Evolutionary conservation across 345 rosid genomes (phyloP).

Genomic region (Rhodomyrtus tomentosa): DNA sequence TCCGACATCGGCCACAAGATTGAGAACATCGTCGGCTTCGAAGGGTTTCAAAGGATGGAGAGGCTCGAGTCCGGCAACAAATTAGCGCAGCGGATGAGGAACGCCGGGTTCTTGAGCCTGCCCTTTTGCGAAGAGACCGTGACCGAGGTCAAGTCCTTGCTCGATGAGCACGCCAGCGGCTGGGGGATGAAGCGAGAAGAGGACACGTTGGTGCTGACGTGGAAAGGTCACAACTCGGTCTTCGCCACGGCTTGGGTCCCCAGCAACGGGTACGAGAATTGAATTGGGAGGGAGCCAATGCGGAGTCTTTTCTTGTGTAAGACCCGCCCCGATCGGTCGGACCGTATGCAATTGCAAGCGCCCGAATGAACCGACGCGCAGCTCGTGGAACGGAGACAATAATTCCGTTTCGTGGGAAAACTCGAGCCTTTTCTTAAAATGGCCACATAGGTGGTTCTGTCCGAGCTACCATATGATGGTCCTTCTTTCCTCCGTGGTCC

Average conservation of each 20-base stretch:
- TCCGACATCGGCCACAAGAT: constrained; percentile 53
- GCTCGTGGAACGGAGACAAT: not conserved
- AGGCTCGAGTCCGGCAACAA: constrained; percentile 38
- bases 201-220: constrained; percentile 51
- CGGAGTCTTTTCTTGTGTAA: not conserved
- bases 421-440: not conserved
- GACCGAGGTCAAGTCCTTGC: constrained; percentile 33
- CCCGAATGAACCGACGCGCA: not conserved
- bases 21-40: constrained; percentile 39
- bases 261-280: constrained; percentile 6
- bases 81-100: constrained; percentile 39
- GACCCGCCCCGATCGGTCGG: not conserved
- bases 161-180: constrained; percentile 61
- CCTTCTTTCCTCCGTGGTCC: not conserved
- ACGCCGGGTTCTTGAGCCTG: constrained; percentile 22
- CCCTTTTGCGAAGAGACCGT: constrained; percentile 47
- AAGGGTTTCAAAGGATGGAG: constrained; percentile 42
- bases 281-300: not conserved
- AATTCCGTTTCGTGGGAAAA: not conserved
- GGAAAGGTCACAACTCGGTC: constrained; percentile 76
- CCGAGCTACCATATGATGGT: not conserved
- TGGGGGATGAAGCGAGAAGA: constrained; percentile 79
- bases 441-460: not conserved
- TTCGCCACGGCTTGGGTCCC: constrained; percentile 58
- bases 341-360: not conserved